Conservation (phyloP, 108 stramenopile genomes). For the Epithemia pelagica region DNA sequence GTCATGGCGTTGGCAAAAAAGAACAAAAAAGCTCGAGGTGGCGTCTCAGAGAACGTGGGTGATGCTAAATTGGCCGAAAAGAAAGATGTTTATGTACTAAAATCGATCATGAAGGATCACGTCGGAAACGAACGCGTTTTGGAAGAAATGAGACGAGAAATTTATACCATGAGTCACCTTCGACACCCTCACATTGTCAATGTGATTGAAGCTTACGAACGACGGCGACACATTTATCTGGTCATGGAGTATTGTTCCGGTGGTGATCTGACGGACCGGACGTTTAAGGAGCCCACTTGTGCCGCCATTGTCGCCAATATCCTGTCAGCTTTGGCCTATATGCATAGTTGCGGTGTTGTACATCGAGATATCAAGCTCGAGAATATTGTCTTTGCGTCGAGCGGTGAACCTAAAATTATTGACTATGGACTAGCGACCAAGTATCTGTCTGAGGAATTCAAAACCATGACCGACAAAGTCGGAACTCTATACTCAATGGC, state of each 20-base stretch:
- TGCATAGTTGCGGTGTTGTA: slow-evolving; percentile 91
- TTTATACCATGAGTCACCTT: slow-evolving; percentile 18
- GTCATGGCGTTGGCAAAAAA: slow-evolving; percentile 1
- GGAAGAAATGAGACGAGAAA: slow-evolving; percentile 30
- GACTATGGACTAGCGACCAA: slow-evolving; percentile 54
- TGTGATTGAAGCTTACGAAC: slow-evolving; percentile 23
- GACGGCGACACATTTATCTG: slow-evolving; percentile 25
- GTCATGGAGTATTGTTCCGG: slow-evolving; percentile 15
- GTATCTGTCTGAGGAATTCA: slow-evolving; percentile 10
- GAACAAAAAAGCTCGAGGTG: no score
- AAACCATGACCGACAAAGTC: slow-evolving; percentile 38
- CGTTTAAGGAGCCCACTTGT: neutral
- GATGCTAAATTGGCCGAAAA: neutral
- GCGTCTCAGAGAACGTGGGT: neutral
- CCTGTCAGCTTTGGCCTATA: slow-evolving; percentile 78
- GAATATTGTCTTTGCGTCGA: slow-evolving; percentile 84
- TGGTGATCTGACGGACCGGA: slow-evolving; percentile 4
- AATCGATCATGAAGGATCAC: slow-evolving; percentile 22
- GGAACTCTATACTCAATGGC: slow-evolving; percentile 72
- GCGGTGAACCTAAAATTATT: slow-evolving; percentile 71
- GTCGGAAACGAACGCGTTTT: slow-evolving; percentile 16
- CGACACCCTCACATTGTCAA: slow-evolving; percentile 27
- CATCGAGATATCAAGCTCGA: slow-evolving; percentile 99
- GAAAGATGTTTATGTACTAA: slow-evolving; percentile 20
- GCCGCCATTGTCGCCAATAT: slow-evolving; percentile 11